Evolutionary conservation across 225 moss, liverwort and hornwort genomes (phyloP), one percentile per base, ranked within the genome.

Genomic region (Asterella californica): DNA sequence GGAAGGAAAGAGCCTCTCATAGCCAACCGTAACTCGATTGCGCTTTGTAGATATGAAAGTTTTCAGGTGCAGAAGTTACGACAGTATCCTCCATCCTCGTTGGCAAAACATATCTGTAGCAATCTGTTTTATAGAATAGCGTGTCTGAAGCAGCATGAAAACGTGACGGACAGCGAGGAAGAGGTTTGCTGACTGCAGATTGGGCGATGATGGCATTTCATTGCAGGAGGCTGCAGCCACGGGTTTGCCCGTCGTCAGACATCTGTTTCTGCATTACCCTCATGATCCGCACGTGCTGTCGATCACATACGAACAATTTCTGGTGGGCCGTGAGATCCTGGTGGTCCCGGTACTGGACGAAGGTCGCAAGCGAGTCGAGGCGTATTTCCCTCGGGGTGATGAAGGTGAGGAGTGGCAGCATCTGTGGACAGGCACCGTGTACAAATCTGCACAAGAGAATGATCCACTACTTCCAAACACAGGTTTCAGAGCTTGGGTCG

Each of bases 301-400:
- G 10, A 63, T 96, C 50, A 83, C 88, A 0, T 92, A 92, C 79
- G 78, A 96, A 77, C 87, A 96, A 75, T 96, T 96, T 61, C 76
- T 96, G 0, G 92, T 96, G 0, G 95, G 95, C 45, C 79, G 81
- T 0, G 93, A 96, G 83, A 85, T 96, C 32, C 88, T 96, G 17
- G 90, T 96, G 62, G 88, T 96, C 22, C 95, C 95, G 33, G 95
- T 96, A 74, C 54, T 96, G 79, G 91, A 96, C 84, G 81, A 77
- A 68, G 92, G 92, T 9, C 75, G 75, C 29, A 81, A 69, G 8
- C 76, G 86, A 24, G 93, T 96, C 84, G 73, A 85, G 70, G 92
- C 90, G 2, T 96, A 96, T 48, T 91, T 96, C 24, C 95, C 93
- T 12, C 34, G 57, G 0, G 84, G 83, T 0, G 74, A n/a, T 9